Percentiles rank a stretch among this genome's conserved stretches.
Conservation (phyloP, 2,329 filamentous ascomycete genomes). For the Diplodia intermedia region DNA sequence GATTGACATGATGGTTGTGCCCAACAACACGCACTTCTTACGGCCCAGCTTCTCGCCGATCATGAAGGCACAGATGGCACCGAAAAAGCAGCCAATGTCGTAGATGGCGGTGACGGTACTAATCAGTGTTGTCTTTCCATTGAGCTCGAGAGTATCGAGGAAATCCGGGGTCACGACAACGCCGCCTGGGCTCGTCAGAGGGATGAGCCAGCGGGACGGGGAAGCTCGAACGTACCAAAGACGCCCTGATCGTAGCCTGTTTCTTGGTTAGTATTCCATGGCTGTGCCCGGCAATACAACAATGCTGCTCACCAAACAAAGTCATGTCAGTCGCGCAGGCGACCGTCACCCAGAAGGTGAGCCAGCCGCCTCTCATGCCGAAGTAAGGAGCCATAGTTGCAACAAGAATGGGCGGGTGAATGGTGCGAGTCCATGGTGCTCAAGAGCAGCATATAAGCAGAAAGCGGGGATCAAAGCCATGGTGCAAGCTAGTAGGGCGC, state of each 20-base stretch:
- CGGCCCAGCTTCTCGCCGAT: slow-evolving; percentile 58
- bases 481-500: not conserved
- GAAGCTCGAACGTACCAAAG: slow-evolving; percentile 48
- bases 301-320: slow-evolving; percentile 44
- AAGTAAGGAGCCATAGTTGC: slow-evolving; percentile 54
- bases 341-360: slow-evolving; percentile 64
- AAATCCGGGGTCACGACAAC: slow-evolving; percentile 63
- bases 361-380: slow-evolving; percentile 61
- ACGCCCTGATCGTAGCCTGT: slow-evolving; percentile 58
- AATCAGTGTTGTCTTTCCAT: slow-evolving; percentile 50
- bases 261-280: not conserved
- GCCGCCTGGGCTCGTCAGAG: slow-evolving; percentile 48
- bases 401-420: not conserved
- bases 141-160: slow-evolving; percentile 56
- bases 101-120: slow-evolving; percentile 64
- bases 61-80: slow-evolving; percentile 58
- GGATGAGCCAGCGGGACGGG: not conserved
- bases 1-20: slow-evolving; percentile 57
- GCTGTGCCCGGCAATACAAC: slow-evolving; percentile 38
- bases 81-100: slow-evolving; percentile 67
- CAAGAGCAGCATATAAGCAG: slow-evolving; percentile 12
- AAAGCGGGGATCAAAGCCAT: slow-evolving; percentile 14
- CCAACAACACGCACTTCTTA: slow-evolving; percentile 56
- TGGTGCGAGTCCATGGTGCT: not conserved
- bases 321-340: slow-evolving; percentile 59